Evolutionary conservation across 2,329 filamentous ascomycete genomes (phyloP).

Genomic region (Delphinella strobiligena): DNA sequence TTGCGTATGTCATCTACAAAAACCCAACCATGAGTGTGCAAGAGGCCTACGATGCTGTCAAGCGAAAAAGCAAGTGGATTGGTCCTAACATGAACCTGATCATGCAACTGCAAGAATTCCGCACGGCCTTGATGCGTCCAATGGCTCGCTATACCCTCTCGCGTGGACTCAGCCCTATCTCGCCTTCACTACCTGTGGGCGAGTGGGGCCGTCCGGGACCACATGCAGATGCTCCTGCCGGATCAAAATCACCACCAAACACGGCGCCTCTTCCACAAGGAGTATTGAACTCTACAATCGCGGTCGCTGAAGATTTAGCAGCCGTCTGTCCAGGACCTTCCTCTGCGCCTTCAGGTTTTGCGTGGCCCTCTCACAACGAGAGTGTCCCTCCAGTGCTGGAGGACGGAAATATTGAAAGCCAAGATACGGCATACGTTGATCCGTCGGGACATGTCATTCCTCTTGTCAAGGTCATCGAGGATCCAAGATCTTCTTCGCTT

Average conservation of each 20-base stretch:
- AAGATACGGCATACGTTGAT: conserved; percentile 40
- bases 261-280: conserved; percentile 44
- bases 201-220: conserved; percentile 16
- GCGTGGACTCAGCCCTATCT: conserved; percentile 21
- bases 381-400: conserved; percentile 1
- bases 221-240: conserved; percentile 1
- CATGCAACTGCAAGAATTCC: conserved; percentile 77
- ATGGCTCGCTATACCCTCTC: conserved; percentile 15
- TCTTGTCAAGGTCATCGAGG: conserved; percentile 16
- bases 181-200: conserved; percentile 20
- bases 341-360: conserved; percentile 52
- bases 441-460: conserved; percentile 23
- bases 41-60: conserved; percentile 70
- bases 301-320: conserved; percentile 13
- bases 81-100: conserved; percentile 87
- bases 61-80: conserved; percentile 75
- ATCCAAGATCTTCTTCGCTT: conserved; percentile 2
- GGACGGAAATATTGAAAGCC: conserved; percentile 31
- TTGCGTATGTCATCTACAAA: conserved; percentile 72
- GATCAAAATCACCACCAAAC: conserved; percentile 28
- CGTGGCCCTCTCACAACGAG: conserved; percentile 34
- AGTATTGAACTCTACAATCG: conserved; percentile 1
- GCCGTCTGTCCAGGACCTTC: conserved; percentile 46
- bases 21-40: conserved; percentile 67
- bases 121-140: conserved; percentile 30